Conservation (phyloP, 305 asterid species). For the Fraxinus sp. region DNA sequence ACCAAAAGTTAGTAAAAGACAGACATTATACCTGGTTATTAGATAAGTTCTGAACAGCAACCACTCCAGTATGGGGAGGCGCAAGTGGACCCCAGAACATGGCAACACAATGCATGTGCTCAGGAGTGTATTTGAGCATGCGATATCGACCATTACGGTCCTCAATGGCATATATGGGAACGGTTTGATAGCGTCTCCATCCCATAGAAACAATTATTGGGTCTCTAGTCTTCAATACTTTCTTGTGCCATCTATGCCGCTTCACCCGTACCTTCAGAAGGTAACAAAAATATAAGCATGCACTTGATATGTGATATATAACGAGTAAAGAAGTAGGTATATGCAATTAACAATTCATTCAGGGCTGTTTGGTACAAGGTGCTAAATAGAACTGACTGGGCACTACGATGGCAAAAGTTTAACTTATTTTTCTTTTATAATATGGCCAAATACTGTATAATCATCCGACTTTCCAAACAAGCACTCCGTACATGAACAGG, state of each 20-base stretch:
- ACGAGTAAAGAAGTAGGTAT: too few species aligned
- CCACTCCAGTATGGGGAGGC: constrained; percentile 89
- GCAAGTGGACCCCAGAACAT: constrained; percentile 99
- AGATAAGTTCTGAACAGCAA: constrained; percentile 86
- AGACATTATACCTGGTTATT: constrained; percentile 65
- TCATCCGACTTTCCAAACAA: background rate
- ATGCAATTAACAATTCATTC: background rate
- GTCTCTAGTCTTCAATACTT: constrained; percentile 93
- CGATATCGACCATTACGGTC: constrained; percentile 93
- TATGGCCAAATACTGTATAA: background rate
- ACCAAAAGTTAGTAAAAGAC: background rate
- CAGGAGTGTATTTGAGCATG: constrained; percentile 98
- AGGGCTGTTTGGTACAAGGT: background rate
- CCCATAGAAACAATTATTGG: constrained; percentile 96
- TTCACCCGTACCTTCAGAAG: constrained; percentile 69
- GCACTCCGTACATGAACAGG: background rate
- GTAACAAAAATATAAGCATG: background rate
- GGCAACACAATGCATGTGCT: constrained; percentile 99
- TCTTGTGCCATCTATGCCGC: constrained; percentile 98
- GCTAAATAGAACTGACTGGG: background rate
- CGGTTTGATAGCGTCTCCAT: constrained; percentile 97
- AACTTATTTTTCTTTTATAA: background rate
- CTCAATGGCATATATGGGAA: constrained; percentile 92
- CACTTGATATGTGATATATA: too few species aligned
- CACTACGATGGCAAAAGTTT: background rate